phyloP scores from a whole-genome alignment of 805 yeast genomes.

The Hanseniaspora jakobsenii region DNA sequence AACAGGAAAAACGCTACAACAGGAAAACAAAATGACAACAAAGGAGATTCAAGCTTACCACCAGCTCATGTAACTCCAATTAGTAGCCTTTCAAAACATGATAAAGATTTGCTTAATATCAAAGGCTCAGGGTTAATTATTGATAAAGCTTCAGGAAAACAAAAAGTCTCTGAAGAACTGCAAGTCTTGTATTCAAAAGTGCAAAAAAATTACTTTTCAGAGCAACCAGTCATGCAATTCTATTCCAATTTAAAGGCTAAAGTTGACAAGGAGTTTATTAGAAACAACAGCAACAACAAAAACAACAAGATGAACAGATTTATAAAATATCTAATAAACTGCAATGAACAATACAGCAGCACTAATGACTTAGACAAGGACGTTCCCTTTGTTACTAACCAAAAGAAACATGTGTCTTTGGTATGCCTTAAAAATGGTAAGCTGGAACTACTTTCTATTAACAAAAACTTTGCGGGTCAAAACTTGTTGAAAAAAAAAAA shows the following conservation, averaged over 20 bases:
- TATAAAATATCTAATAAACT: slow-evolving; percentile 32
- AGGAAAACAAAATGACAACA: too few species aligned
- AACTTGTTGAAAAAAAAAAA: slow-evolving; percentile 44
- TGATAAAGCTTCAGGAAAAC: slow-evolving; percentile 28
- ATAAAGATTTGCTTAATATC: not conserved
- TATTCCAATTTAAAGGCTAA: slow-evolving; percentile 28
- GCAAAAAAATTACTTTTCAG: slow-evolving; percentile 47
- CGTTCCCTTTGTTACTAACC: slow-evolving; percentile 4
- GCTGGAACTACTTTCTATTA: slow-evolving; percentile 57
- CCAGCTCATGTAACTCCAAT: too few species aligned
- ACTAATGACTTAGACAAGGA: not conserved
- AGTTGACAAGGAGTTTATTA: slow-evolving; percentile 18
- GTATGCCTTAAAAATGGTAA: slow-evolving; percentile 54
- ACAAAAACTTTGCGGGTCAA: slow-evolving; percentile 39
- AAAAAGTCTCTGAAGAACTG: slow-evolving; percentile 40
- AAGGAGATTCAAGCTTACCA: too few species aligned
- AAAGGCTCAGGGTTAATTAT: slow-evolving; percentile 32
- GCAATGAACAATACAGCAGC: slow-evolving; percentile 36
- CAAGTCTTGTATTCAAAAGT: slow-evolving; percentile 35
- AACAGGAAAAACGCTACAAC: too few species aligned
- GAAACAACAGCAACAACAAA: slow-evolving; percentile 17
- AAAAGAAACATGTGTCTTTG: slow-evolving; percentile 25
- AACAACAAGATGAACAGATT: slow-evolving; percentile 22
- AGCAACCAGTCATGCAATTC: slow-evolving; percentile 31
- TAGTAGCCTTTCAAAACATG: slow-evolving; percentile 5